Evolutionary conservation across 1,284 basidiomycete species (phyloP), one percentile per base, ranked within the genome.

Genomic region (Hemileia vastatrix): DNA sequence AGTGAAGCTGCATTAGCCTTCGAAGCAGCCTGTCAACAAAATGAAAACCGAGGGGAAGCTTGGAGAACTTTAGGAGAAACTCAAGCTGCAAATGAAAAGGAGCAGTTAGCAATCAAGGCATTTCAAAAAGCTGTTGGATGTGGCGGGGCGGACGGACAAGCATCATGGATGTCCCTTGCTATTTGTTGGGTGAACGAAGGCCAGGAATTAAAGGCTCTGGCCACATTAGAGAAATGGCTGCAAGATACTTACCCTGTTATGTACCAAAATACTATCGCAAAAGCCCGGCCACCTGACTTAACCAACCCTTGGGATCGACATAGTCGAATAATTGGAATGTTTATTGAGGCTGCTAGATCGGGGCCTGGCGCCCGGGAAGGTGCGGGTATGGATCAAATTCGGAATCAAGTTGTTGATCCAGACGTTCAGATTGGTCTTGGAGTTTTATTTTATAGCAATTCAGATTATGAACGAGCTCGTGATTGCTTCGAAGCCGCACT

Each of bases 141-240:
- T 57, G 58, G 67, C 6, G 63, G 84, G 84, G n/a, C 81, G 77
- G 70, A 79, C 77, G 63, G 85, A 83, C 2, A 83, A 85, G 73
- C 80, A 15, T 70, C 72, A 21, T 52, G 11, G 33, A 65, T 93
- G 90, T 90, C 90, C 3, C 82, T 98, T 18, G 93, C 95, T 2
- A 94, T 97, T 68, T 91, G 90, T 3, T 98, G 91, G 77, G 96
- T 93, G 52, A 99, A 99, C 74, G 95, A 99, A 78, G 85, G 85
- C 0, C 87, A 87, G 72, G 94, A 98, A 71, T 81, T 87, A 5
- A 91, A 86, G 1, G 88, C 94, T 1, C 85, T 96, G 71, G 80
- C 85, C 1, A 92, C 88, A 78, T 82, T 99, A 23, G 83, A 95
- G 64, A 86, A 86, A 54, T 97, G 92, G 86, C 80, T 98, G 51